Evolutionary conservation across 208 protist species (phyloP).

Genomic region (Crithidia mellificae): DNA sequence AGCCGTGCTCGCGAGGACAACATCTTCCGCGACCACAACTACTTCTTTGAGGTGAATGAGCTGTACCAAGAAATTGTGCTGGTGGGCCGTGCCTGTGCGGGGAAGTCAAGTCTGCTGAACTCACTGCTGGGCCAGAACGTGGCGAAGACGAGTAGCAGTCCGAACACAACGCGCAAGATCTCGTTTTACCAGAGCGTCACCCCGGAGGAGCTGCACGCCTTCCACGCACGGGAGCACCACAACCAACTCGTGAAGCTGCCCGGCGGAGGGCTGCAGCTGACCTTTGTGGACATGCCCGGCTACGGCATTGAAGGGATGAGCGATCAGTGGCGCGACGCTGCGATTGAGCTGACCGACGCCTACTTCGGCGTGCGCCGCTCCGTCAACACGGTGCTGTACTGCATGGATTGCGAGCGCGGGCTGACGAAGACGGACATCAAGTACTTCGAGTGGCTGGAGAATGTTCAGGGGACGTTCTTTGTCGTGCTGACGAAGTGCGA

Average conservation of each 20-base stretch:
- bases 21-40: constrained; percentile 83
- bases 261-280: constrained; percentile 83
- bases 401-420: constrained; percentile 85
- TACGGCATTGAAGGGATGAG: constrained; percentile 92
- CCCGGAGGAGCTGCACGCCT: constrained; percentile 74
- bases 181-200: constrained; percentile 90
- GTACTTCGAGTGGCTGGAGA: constrained; percentile 90
- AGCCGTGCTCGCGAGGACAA: constrained; percentile 51
- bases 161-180: constrained; percentile 83
- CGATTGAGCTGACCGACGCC: constrained; percentile 84
- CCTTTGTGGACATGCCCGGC: constrained; percentile 91
- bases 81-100: constrained; percentile 79
- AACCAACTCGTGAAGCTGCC: constrained; percentile 88
- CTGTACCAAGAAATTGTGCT: constrained; percentile 90
- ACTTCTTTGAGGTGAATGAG: constrained; percentile 92
- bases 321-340: constrained; percentile 83
- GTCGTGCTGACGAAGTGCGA: constrained; percentile 92
- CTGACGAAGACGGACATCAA: constrained; percentile 87
- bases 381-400: constrained; percentile 91
- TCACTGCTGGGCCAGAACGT: constrained; percentile 77
- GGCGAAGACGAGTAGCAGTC: constrained; percentile 85
- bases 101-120: constrained; percentile 90
- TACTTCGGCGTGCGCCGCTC: constrained; percentile 92
- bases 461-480: constrained; percentile 88
- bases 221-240: constrained; percentile 63